Percentiles rank a stretch among this genome's conserved stretches.
Evolutionary conservation across 129 eudicot genomes (phyloP).

Genomic region (Flaveria trinervia): DNA sequence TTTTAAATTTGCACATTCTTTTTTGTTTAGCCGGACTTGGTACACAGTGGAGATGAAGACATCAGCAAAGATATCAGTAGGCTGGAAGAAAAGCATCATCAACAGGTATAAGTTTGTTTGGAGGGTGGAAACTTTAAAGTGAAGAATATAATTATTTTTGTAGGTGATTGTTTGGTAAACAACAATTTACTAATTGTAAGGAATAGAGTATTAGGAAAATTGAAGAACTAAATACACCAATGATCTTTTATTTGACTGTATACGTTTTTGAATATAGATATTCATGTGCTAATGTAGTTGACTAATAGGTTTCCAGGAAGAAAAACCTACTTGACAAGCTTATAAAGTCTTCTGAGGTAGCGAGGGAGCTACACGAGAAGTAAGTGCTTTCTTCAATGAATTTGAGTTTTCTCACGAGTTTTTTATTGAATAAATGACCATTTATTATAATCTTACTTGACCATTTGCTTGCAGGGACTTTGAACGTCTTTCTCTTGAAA

Average conservation of each 20-base stretch:
- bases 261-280: neutral
- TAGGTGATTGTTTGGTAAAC: slow-evolving; percentile 8
- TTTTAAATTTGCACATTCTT: slow-evolving; percentile 11
- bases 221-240: slow-evolving; percentile 7
- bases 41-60: slow-evolving; percentile 53
- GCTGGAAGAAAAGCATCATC: slow-evolving; percentile 56
- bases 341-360: slow-evolving; percentile 44
- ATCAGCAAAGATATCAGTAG: slow-evolving; percentile 56
- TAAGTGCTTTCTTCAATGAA: slow-evolving; percentile 25
- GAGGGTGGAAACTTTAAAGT: neutral
- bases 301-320: slow-evolving; percentile 64
- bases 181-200: neutral
- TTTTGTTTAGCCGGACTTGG: slow-evolving; percentile 52
- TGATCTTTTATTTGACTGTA: neutral
- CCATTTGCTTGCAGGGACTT: slow-evolving; percentile 53
- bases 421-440: neutral
- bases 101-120: slow-evolving; percentile 50
- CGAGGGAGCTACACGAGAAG: slow-evolving; percentile 77
- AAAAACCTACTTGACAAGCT: slow-evolving; percentile 50
- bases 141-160: neutral
- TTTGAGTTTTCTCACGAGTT: neutral
- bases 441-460: slow-evolving; percentile 11
- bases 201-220: slow-evolving; percentile 4
- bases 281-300: slow-evolving; percentile 12
- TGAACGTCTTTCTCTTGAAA: slow-evolving; percentile 66